Percentiles rank a stretch among this genome's conserved stretches.
These are phyloP conservation scores for Rhynchosporium agropyri DNA, from an alignment of 2,329 filamentous ascomycete genomes.

Conservation along the genomic window DNA sequence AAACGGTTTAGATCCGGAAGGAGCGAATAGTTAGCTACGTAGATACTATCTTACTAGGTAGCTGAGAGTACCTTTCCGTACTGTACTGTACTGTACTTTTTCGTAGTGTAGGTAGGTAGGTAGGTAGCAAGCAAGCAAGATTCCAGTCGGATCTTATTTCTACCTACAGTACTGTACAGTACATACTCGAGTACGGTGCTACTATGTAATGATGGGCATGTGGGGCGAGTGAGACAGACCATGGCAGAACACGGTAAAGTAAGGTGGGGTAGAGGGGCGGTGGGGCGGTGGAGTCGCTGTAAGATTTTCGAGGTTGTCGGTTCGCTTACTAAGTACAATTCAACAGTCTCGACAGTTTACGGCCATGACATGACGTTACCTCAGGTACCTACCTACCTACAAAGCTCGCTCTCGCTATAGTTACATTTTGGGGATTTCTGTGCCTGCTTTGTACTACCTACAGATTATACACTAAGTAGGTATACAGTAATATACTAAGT, in stretches of 20 bases:
- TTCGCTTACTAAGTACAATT: neutral
- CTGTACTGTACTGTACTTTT: too few relatives aligned
- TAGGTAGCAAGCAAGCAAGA: too few relatives aligned
- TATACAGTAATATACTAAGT: too few relatives aligned
- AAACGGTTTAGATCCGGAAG: slow-evolving; percentile 7
- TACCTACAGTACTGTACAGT: too few relatives aligned
- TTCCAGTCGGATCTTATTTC: too few relatives aligned
- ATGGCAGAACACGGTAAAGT: slow-evolving; percentile 2
- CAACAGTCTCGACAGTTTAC: slow-evolving; percentile 1
- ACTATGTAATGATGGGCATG: neutral
- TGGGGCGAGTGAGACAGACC: neutral
- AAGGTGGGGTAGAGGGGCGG: neutral
- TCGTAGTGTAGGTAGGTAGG: too few relatives aligned
- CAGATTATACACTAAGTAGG: neutral
- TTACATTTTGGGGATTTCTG: too few relatives aligned
- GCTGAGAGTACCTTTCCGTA: too few relatives aligned
- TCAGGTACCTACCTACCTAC: too few relatives aligned
- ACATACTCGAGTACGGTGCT: too few relatives aligned
- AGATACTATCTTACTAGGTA: too few relatives aligned
- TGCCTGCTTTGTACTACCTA: neutral
- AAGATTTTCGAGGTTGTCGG: slow-evolving; percentile 11
- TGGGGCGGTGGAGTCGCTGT: neutral
- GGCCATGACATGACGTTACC: neutral
- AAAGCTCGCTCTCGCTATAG: too few relatives aligned
- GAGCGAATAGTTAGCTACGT: slow-evolving; percentile 8